Evolutionary conservation across 371 early-diverging fungal species (phyloP).

Genomic region (Dipsacomyces acuminosporus): DNA sequence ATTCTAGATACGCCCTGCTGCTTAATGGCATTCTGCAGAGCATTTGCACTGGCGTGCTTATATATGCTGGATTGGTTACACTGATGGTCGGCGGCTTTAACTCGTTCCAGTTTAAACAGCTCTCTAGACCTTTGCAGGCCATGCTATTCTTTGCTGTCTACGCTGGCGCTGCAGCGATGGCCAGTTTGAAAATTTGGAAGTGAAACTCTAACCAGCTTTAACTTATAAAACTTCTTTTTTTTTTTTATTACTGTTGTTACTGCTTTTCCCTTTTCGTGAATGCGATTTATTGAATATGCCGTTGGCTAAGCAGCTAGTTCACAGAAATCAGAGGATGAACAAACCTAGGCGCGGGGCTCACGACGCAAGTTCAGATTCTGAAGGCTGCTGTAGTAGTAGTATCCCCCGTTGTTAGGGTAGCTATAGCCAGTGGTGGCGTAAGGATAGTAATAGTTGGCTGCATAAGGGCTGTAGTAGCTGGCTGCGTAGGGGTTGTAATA

Average conservation of each 20-base stretch:
- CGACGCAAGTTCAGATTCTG: too few species aligned
- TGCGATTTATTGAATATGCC: too few species aligned
- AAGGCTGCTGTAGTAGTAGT: conserved; percentile 2
- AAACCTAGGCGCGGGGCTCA: too few species aligned
- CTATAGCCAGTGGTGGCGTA: not conserved
- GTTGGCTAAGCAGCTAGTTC: too few species aligned
- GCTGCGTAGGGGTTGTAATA: not conserved
- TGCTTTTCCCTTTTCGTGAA: too few species aligned
- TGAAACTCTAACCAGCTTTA: conserved; percentile 45
- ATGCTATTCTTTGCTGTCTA: conserved; percentile 55
- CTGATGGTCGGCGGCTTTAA: conserved; percentile 62
- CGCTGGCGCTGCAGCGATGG: conserved; percentile 66
- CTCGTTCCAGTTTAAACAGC: conserved; percentile 53
- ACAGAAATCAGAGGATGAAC: too few species aligned
- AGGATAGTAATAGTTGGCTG: not conserved
- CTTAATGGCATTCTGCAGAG: conserved; percentile 69
- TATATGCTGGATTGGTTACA: conserved; percentile 67
- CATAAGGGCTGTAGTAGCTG: conserved; percentile 2
- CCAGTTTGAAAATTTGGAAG: conserved; percentile 67
- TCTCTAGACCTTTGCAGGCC: conserved; percentile 43
- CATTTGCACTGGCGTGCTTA: conserved; percentile 67
- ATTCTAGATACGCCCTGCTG: conserved; percentile 53
- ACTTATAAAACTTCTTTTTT: too few species aligned
- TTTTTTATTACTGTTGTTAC: conserved; percentile 1
- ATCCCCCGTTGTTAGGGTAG: conserved; percentile 2